These are phyloP conservation scores for Sporothrix globosa DNA, from an alignment of 2,329 filamentous ascomycete genomes.

Conservation along the genomic window DNA sequence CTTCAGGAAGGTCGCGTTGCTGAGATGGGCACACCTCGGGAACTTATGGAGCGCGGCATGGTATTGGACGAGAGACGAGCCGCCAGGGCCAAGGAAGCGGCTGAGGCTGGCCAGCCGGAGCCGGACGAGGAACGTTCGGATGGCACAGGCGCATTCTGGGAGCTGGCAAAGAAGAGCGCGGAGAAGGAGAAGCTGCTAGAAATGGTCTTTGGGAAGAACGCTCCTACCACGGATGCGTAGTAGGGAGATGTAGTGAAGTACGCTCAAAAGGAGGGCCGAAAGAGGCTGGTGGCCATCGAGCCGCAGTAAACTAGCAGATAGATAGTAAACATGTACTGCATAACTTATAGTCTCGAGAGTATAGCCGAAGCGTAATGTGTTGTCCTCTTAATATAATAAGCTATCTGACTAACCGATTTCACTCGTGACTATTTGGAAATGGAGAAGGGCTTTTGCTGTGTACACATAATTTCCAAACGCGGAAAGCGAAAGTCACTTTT, in stretches of 20 bases:
- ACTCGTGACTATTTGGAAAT: neutral
- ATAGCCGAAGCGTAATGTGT: neutral
- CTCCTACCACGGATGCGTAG: neutral
- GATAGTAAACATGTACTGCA: neutral
- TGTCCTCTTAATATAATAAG: neutral
- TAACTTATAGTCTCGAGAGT: neutral
- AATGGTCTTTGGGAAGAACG: constrained; percentile 33
- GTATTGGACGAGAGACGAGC: constrained; percentile 36
- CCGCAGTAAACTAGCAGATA: neutral
- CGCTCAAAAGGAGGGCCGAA: neutral
- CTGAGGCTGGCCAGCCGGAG: constrained; percentile 2
- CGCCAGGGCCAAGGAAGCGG: constrained; percentile 11
- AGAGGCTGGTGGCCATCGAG: neutral
- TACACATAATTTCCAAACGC: neutral
- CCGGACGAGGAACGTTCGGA: constrained; percentile 39
- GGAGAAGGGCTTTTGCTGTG: neutral
- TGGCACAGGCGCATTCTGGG: constrained; percentile 37
- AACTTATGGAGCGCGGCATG: constrained; percentile 48
- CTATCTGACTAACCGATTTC: neutral
- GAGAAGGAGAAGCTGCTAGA: constrained; percentile 36
- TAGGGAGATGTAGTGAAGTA: neutral
- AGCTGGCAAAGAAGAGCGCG: constrained; percentile 36
- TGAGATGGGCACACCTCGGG: constrained; percentile 47
- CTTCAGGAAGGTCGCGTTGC: constrained; percentile 53
- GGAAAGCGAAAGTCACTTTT: neutral